Evolutionary conservation across 805 yeast genomes (phyloP).

Genomic region (Nematodospora valgi): DNA sequence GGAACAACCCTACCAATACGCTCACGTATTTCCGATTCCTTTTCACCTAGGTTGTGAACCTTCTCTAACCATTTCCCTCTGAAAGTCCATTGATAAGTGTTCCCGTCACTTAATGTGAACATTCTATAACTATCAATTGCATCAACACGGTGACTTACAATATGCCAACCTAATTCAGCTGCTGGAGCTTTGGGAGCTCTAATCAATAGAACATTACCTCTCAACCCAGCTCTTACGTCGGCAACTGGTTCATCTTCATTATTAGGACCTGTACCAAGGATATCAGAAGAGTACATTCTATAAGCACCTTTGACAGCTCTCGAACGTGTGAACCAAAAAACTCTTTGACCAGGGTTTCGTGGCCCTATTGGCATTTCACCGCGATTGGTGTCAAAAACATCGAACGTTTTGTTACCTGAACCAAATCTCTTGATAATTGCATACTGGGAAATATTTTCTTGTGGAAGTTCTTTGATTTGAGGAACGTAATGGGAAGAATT

Average conservation of each 20-base stretch:
- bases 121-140: slow-evolving; percentile 58
- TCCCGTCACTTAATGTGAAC: slow-evolving; percentile 59
- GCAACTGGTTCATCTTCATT: slow-evolving; percentile 55
- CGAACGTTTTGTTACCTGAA: slow-evolving; percentile 55
- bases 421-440: slow-evolving; percentile 57
- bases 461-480: slow-evolving; percentile 40
- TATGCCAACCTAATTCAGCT: slow-evolving; percentile 63
- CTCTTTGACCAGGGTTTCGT: slow-evolving; percentile 38
- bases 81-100: slow-evolving; percentile 63
- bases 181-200: slow-evolving; percentile 48
- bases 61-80: slow-evolving; percentile 56
- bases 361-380: slow-evolving; percentile 38
- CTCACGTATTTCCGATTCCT: slow-evolving; percentile 60
- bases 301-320: slow-evolving; percentile 66
- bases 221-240: slow-evolving; percentile 54
- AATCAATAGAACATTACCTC: slow-evolving; percentile 56
- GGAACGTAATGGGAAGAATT: slow-evolving; percentile 56
- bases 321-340: slow-evolving; percentile 57
- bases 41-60: slow-evolving; percentile 58
- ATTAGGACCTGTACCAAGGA: slow-evolving; percentile 34
- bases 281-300: slow-evolving; percentile 45
- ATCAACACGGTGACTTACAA: slow-evolving; percentile 56
- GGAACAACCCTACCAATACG: slow-evolving; percentile 58
- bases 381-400: slow-evolving; percentile 47
- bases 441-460: slow-evolving; percentile 36